Percentiles rank a stretch among this genome's conserved stretches.
Evolutionary conservation across 192 early-diverging fungal genomes (phyloP).

Genomic region (Backusella morwellensis): DNA sequence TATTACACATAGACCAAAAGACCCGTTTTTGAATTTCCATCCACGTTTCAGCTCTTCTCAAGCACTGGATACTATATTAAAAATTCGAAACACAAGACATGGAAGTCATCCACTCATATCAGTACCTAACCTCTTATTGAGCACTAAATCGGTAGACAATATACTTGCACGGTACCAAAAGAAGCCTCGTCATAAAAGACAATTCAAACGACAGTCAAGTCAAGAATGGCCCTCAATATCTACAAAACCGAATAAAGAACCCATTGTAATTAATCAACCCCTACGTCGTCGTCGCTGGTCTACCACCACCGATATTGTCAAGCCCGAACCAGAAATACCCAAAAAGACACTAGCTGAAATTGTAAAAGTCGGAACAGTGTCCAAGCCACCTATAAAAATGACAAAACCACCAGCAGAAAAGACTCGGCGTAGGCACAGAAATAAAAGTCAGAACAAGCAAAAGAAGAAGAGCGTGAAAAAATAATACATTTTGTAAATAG

Average conservation of each 20-base stretch:
- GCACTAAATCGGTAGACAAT: neutral
- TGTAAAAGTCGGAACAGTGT: slow-evolving; percentile 5
- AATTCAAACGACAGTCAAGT: neutral
- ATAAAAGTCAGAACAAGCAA: neutral
- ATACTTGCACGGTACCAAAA: neutral
- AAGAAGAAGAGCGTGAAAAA: neutral
- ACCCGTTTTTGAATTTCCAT: neutral
- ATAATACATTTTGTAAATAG: slow-evolving; percentile 5
- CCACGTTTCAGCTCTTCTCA: slow-evolving; percentile 9
- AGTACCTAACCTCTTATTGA: neutral
- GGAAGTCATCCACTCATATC: slow-evolving; percentile 8
- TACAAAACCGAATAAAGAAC: neutral
- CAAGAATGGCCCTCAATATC: neutral
- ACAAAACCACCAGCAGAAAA: neutral
- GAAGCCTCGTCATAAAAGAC: neutral
- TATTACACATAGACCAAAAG: neutral
- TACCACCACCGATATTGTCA: slow-evolving; percentile 3
- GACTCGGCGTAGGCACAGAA: neutral
- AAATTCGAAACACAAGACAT: slow-evolving; percentile 4
- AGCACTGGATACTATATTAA: slow-evolving; percentile 5
- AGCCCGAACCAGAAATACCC: slow-evolving; percentile 1
- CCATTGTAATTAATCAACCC: neutral
- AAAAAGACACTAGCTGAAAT: slow-evolving; percentile 25
- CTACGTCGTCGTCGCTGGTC: slow-evolving; percentile 23
- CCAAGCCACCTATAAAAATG: slow-evolving; percentile 4